phyloP scores from a whole-genome alignment of 1,139 yeast genomes.

The Yamadazyma conglobata region DNA sequence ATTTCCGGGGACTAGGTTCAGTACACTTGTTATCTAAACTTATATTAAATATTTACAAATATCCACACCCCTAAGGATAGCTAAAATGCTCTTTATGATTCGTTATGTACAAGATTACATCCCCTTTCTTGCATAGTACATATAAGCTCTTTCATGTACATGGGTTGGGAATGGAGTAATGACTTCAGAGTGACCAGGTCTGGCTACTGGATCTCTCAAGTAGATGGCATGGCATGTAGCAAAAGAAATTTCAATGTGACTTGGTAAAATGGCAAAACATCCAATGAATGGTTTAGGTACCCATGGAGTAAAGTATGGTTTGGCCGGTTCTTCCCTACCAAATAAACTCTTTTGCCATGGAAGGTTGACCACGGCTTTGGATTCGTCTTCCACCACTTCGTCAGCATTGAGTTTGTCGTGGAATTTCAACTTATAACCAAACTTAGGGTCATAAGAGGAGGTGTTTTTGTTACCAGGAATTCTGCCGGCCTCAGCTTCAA shows the following conservation, averaged over 20 bases:
- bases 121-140: conserved; percentile 86
- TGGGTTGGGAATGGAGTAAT: conserved; percentile 83
- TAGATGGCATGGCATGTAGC: conserved; percentile 93
- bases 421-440: conserved; percentile 51
- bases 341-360: conserved; percentile 78
- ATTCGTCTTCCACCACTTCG: conserved; percentile 53
- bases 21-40: too few species aligned
- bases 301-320: conserved; percentile 95
- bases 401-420: conserved; percentile 52
- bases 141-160: conserved; percentile 90
- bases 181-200: conserved; percentile 96
- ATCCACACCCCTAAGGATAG: too few species aligned
- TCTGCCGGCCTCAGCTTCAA: conserved; percentile 24
- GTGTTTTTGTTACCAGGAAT: conserved; percentile 25
- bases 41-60: too few species aligned
- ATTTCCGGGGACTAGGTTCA: too few species aligned
- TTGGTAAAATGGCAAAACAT: conserved; percentile 88
- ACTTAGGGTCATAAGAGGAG: conserved; percentile 50
- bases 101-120: conserved; percentile 33
- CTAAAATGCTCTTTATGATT: too few species aligned
- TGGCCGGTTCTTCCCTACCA: conserved; percentile 74
- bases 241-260: conserved; percentile 86
- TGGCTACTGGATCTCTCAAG: conserved; percentile 92
- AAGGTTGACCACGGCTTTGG: conserved; percentile 45
- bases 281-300: conserved; percentile 89